phyloP scores from a whole-genome alignment of 2,329 filamentous ascomycete species.

The Trichoderma sp. region DNA sequence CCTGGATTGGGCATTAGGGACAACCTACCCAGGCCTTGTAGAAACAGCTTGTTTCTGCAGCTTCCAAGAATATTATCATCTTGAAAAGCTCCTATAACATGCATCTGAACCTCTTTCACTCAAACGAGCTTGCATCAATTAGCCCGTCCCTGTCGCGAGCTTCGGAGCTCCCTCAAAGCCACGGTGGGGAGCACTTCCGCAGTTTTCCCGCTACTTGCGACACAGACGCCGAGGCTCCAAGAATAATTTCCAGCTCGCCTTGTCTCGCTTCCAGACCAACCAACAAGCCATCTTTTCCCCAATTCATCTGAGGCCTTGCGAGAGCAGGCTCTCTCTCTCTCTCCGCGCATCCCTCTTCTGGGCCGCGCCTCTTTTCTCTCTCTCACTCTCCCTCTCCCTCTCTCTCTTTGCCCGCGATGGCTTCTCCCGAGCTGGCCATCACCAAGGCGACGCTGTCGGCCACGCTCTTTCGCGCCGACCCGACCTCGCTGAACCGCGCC shows the following conservation, averaged over 20 bases:
- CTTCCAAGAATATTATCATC: background rate
- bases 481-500: constrained; percentile 68
- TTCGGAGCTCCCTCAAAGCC: background rate
- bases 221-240: background rate
- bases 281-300: background rate
- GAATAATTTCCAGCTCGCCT: constrained; percentile 4
- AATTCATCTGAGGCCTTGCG: constrained; percentile 25
- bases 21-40: too few species aligned
- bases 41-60: background rate
- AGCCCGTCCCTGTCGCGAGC: background rate
- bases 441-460: constrained; percentile 79
- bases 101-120: background rate
- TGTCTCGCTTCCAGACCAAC: background rate
- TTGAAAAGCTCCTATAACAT: background rate
- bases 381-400: background rate
- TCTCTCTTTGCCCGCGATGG: constrained; percentile 52
- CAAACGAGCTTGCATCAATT: background rate
- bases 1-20: background rate
- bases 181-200: background rate
- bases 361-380: constrained; percentile 3
- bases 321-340: background rate
- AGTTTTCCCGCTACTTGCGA: constrained; percentile 9
- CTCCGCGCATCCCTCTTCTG: background rate
- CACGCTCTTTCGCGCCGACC: constrained; percentile 73
- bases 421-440: constrained; percentile 72